Base-by-base conservation (phyloP, 2,329 filamentous ascomycete species). In the Venturia aucupariae region DNA sequence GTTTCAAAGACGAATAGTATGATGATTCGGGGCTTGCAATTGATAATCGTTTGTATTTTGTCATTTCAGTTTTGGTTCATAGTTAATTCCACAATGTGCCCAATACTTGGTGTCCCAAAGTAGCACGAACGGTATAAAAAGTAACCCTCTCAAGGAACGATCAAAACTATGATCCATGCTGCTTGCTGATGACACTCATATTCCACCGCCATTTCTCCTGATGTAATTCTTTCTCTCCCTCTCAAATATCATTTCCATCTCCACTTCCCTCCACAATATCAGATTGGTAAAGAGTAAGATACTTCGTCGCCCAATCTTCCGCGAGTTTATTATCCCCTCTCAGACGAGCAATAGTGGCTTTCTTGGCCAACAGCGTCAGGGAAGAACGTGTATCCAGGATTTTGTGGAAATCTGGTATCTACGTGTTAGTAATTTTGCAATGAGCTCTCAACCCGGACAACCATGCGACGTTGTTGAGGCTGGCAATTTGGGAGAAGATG, bases 281-380 rank as follows among this genome's bases (percentile, higher is more conserved):
- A 7, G 30, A 19, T 24, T 64, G 42, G 55, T 64, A 63, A 19
- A 65, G 44, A 3, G 68, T 67, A 62, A 75, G 72, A 61, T 74
- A 71, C 51, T 73, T 72, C 65, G 74, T n/a, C 0, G 64, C 65
- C 51, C 62, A 66, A 39, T 66, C 55, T 27, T 66, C 64, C 19
- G 64, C 64, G 17, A 65, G 39, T 38, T 62, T 59, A 13, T 70
- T 69, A 69, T 92, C 88, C 0, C 87, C 89, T 8, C 84, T 80
- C 59, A 88, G 77, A 73, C 87, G 86, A 79, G 90, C 89, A 61
- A 95, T 82, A 61, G 86, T 86, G 3, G 89, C 88, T 75, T 90
- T 92, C 79, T 94, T 94, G 24, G 88, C 87, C 77, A 92, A 83
- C 79, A 90, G 86, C 74, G 92, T 88, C 71, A 90, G 87, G 75